phyloP scores from a whole-genome alignment of 179 eudicot species.

The Heliamphora pulchella region DNA sequence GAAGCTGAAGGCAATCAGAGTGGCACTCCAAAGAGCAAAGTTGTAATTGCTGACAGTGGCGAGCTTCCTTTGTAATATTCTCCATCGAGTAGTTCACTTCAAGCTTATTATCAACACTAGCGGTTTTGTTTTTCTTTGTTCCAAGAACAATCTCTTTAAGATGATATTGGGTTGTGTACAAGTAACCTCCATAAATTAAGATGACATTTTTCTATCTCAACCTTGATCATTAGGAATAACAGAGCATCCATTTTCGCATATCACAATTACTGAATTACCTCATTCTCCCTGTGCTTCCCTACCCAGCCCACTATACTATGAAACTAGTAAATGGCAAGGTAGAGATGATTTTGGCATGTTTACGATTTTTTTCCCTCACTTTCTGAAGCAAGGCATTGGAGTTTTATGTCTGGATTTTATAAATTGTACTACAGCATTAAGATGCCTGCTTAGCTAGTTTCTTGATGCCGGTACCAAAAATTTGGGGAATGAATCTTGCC shows the following conservation, averaged over 20 bases:
- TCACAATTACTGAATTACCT: too few species aligned
- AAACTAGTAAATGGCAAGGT: too few species aligned
- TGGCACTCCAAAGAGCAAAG: slow-evolving; percentile 83
- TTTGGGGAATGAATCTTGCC: not conserved
- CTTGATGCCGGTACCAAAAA: not conserved
- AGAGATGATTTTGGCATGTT: too few species aligned
- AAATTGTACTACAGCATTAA: too few species aligned
- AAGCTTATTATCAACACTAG: not conserved
- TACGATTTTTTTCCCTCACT: too few species aligned
- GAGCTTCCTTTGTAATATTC: slow-evolving; percentile 66
- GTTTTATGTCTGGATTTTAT: too few species aligned
- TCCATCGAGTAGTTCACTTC: not conserved
- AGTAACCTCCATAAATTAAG: not conserved
- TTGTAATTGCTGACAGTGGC: slow-evolving; percentile 75
- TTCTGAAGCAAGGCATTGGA: too few species aligned
- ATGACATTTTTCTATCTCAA: not conserved
- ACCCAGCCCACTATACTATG: too few species aligned
- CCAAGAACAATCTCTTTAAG: not conserved
- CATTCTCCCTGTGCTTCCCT: too few species aligned
- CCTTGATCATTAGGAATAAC: not conserved
- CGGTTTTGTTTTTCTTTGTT: slow-evolving; percentile 11
- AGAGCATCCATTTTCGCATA: too few species aligned
- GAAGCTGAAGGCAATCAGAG: slow-evolving; percentile 90
- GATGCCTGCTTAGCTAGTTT: not conserved
- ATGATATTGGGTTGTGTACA: too few species aligned